Evolutionary conservation across 2,329 filamentous ascomycete genomes (phyloP), one percentile per base, ranked within the genome.

Genomic region (Fusarium phyllophilum): DNA sequence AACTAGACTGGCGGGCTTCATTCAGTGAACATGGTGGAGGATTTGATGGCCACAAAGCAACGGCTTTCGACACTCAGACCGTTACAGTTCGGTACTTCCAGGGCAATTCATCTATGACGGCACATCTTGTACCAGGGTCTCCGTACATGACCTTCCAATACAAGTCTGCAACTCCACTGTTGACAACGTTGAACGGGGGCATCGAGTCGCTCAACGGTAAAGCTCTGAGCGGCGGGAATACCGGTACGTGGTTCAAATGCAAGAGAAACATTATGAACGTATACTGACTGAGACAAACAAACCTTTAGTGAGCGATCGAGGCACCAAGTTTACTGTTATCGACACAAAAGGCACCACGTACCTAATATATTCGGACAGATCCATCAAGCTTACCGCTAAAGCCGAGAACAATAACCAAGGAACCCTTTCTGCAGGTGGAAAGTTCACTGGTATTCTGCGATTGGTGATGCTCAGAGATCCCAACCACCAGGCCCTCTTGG

Each of bases 211-310:
- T 58, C 0, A 58, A 58, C 7, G 31, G 33, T 3, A 48, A 31
- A 3, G 2, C 3, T 6, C 3, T 58, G 8, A 29, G 8, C 4
- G 9, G 13, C 8, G 33, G n/a, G 0, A 15, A 11, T 26, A n/a
- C 39, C 1, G 24, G 55, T 48, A 10, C 3, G 55, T 22, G 20
- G 3, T 6, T 26, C 14, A 36, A 3, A 8, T 4, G 2, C 5
- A n/a, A 2, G 5, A 31, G 2, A 18, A 8, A 2, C 0, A 5
- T 10, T 8, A 11, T 12, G 2, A 34, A 29, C 2, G 10, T n/a
- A 36, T 26, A 1, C 55, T 58, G 10, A 58, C 20, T 0, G 3
- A 8, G 24, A 20, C 7, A 17, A 46, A 13, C 11, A 15, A 17
- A 58, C 12, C 12, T 33, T 2, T 13, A 58, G 41, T 29, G 14